phyloP scores from a whole-genome alignment of 805 yeast species.

The Candida ulmi region DNA sequence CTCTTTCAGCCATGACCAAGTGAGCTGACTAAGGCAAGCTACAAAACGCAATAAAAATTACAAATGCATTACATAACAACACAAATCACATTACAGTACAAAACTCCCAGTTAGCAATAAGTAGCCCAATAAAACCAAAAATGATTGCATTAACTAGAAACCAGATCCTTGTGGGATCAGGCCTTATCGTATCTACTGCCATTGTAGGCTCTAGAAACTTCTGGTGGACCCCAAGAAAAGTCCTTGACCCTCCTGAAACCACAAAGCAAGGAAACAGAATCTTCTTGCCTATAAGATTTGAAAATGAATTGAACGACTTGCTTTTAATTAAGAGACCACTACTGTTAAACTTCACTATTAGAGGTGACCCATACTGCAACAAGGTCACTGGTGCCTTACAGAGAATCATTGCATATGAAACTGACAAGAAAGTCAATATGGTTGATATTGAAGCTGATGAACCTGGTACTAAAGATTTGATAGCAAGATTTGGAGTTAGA shows the following conservation, averaged over 20 bases:
- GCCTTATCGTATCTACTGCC: constrained; percentile 16
- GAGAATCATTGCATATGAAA: constrained; percentile 40
- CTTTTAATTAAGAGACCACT: constrained; percentile 52
- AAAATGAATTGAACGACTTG: constrained; percentile 53
- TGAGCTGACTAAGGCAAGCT: too few relatives aligned
- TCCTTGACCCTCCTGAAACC: constrained; percentile 32
- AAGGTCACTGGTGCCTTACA: constrained; percentile 58
- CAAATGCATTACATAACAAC: too few relatives aligned
- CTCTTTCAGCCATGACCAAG: too few relatives aligned
- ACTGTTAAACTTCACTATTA: constrained; percentile 62
- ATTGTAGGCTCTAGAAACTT: constrained; percentile 17
- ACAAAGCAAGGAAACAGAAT: constrained; percentile 34
- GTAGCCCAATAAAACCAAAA: constrained; percentile 6
- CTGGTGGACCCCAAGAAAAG: constrained; percentile 30
- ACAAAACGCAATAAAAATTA: background rate
- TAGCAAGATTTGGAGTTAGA: constrained; percentile 49
- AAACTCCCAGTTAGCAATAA: too few relatives aligned
- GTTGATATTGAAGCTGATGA: constrained; percentile 73
- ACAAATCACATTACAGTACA: background rate
- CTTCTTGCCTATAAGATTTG: constrained; percentile 49
- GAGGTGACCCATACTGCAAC: constrained; percentile 60
- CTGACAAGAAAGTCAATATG: constrained; percentile 48
- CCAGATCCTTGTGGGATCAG: constrained; percentile 22
- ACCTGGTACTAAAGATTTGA: constrained; percentile 52
- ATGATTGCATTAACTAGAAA: constrained; percentile 16